Evolutionary conservation across 768 basidiomycete genomes (phyloP), one percentile per base, ranked within the genome.

Genomic region (Termitomyces sp.): DNA sequence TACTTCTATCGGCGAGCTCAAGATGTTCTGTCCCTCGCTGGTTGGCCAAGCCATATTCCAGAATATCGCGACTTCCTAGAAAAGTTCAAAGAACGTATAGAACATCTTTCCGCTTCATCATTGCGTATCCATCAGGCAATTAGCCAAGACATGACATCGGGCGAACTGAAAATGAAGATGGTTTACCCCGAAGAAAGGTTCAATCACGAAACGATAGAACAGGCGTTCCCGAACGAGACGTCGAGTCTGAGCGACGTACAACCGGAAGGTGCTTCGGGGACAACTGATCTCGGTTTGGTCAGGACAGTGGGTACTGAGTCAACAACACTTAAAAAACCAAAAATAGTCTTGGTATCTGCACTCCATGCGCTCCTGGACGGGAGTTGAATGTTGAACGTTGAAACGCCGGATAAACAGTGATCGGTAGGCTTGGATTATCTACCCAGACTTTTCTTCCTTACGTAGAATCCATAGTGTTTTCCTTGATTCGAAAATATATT

Each of bases 241-340:
- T 41, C 24, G 13, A 52, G 45, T 13, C 12, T 31, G 10, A 22
- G 28, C 7, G 26, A 56, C 26, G n/a, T 33, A 8, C 33, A 34
- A 12, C 33, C 18, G 31, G 42, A 51, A 37, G 4, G 16, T 28
- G 55, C 51, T 24, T 42, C 48, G 22, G 60, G 61, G 6, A 56
- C 61, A 22, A 62, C 61, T 34, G 61, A 59, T 41, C 51, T 62
- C 13, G 62, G 58, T n/a, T 55, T 62, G 37, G 51, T 55, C 37
- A 59, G 55, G 24, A 39, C 36, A 2, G 55, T 51, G 4, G 49
- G 41, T 13, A 20, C 31, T n/a, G 51, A 58, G 31, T 34, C 10
- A 4, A 54, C 15, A 22, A 42, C 54, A 12, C 46, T 62, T 6
- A 55, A 34, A 29, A 62, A 60, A 33, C 56, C 62, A 12, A 60